phyloP scores from a whole-genome alignment of 177 flowering plant genomes.

The Vitis hybrid region DNA sequence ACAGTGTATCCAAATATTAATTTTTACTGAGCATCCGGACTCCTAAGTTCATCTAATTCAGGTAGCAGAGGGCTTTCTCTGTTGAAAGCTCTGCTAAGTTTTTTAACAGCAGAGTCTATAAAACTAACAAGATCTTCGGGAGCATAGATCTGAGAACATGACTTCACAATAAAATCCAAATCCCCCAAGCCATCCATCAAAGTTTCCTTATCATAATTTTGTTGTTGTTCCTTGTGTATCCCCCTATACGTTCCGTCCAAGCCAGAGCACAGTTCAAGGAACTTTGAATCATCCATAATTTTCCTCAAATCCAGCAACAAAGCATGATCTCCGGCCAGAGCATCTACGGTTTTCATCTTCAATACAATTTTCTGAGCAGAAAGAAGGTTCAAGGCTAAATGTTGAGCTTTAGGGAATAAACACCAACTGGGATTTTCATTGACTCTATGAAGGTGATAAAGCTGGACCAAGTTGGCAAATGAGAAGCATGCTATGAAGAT shows the following conservation, averaged over 20 bases:
- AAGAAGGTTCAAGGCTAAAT: constrained; percentile 48
- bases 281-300: constrained; percentile 39
- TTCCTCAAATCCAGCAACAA: constrained; percentile 33
- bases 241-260: constrained; percentile 39
- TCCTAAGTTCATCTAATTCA: constrained; percentile 12
- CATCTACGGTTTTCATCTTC: constrained; percentile 40
- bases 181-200: constrained; percentile 21
- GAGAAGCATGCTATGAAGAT: constrained; percentile 54
- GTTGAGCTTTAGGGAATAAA: constrained; percentile 20
- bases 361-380: constrained; percentile 40
- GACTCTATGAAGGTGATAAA: constrained; percentile 24
- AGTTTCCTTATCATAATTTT: constrained; percentile 5
- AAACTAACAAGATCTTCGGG: constrained; percentile 52
- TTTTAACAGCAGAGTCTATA: constrained; percentile 30
- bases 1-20: background rate
- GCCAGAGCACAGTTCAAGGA: constrained; percentile 38
- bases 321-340: constrained; percentile 12
- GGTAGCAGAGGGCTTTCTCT: constrained; percentile 11
- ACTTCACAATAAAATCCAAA: constrained; percentile 17
- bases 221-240: constrained; percentile 22
- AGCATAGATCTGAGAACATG: constrained; percentile 25
- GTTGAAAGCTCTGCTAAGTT: constrained; percentile 20
- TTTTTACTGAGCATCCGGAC: constrained; percentile 2
- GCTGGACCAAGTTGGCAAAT: constrained; percentile 53
- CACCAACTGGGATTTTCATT: constrained; percentile 5